Base-by-base conservation (phyloP, 768 basidiomycete genomes). In the Collybia nuda region DNA sequence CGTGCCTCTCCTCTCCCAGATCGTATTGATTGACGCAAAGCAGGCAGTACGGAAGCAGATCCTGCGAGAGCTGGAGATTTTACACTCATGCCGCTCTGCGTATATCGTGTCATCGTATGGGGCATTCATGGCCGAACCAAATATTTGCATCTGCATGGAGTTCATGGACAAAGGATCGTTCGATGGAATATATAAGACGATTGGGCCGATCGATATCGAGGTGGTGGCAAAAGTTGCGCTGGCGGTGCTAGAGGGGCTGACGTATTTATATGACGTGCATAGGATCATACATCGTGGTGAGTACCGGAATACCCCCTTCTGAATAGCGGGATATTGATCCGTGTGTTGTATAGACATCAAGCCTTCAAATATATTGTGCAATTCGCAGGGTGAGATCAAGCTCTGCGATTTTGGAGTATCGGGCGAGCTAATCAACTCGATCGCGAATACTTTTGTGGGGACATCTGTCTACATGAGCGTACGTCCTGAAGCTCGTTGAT, bases 391-490 rank as follows among this genome's bases (percentile, higher is more conserved):
- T 17, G 86, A 97, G 57, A 94, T 98, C 79, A 99, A 99, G 73
- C 94, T 99, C 35, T 98, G 96, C 63, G 97, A 99, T 69, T 98
- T 98, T 65, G 97, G 96, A 35, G 97, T 99, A 5, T 98, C 95
- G 0, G 97, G 97, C 22, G 97, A 99, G 66, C 81, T 99, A 58
- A 96, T 98, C 73, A 97, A 98, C 73, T 95, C 93, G 2, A 96
- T 98, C 56, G 97, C 97, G 18, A 93, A 98, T 69, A 98, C 97
- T 0, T 99, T 98, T 65, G 97, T 98, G 23, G 95, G 97, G 14
- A 99, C 97, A 4, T 94, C 91, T 47, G 97, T 94, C 5, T 99
- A 98, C 67, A 99, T 98, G 96, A 98, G 96, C 58, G 97, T 98
- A 69, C 59, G 86, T 81, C n/a, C n/a, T n/a, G n/a, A n/a, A n/a